Percentiles rank a stretch among this genome's conserved stretches.
These are phyloP conservation scores for Spinacia oleracea DNA, from an alignment of 179 eudicot genomes.

Conservation along the genomic window DNA sequence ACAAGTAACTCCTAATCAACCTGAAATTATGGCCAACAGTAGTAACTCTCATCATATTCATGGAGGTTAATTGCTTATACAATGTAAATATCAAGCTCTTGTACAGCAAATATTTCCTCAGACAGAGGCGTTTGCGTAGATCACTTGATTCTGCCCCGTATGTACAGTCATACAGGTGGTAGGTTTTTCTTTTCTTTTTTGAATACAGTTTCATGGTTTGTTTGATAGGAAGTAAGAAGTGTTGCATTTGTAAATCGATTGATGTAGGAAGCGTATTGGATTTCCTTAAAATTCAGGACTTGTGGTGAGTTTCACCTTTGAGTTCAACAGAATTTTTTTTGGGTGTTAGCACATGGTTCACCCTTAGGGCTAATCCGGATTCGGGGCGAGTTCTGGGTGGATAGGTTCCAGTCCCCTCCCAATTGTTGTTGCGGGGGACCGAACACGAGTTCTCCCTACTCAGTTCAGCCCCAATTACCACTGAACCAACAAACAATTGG, in stretches of 20 bases:
- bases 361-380: too few species aligned
- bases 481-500: too few species aligned
- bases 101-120: background rate
- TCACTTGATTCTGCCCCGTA: too few species aligned
- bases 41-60: background rate
- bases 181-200: background rate
- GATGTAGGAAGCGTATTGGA: background rate
- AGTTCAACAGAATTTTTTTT: background rate
- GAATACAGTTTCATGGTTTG: background rate
- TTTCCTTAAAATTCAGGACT: background rate
- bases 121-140: background rate
- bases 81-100: background rate
- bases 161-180: background rate
- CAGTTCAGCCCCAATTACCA: too few species aligned
- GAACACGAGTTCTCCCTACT: too few species aligned
- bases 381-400: too few species aligned
- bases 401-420: too few species aligned
- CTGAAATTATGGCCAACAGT: slow-evolving; percentile 12
- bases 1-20: slow-evolving; percentile 17
- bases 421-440: too few species aligned
- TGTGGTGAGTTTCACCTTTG: background rate
- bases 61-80: background rate
- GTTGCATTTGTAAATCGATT: background rate
- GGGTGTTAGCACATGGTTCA: too few species aligned
- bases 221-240: background rate